Percentiles rank a stretch among this genome's conserved stretches.
phyloP scores from a whole-genome alignment of 306 rosid genomes.

The Canavalia gladiata region DNA sequence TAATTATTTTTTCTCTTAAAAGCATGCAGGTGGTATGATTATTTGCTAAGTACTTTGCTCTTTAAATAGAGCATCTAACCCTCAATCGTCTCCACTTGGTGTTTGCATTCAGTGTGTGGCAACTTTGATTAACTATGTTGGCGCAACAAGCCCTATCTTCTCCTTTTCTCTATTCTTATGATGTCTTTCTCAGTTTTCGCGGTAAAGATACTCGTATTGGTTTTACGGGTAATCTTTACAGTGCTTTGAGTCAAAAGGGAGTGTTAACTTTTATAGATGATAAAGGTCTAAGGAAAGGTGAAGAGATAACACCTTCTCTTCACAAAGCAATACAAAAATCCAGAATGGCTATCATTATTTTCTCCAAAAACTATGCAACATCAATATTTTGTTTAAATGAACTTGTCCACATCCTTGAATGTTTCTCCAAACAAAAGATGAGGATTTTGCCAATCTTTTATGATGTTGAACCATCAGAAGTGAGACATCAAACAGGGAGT shows the following conservation, averaged over 20 bases:
- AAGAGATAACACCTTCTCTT: slow-evolving; percentile 30
- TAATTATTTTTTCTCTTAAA: no score
- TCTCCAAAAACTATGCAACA: slow-evolving; percentile 36
- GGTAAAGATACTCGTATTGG: slow-evolving; percentile 27
- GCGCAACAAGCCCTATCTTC: neutral
- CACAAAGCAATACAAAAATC: slow-evolving; percentile 3
- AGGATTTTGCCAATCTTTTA: slow-evolving; percentile 22
- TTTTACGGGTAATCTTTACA: slow-evolving; percentile 21
- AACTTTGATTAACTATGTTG: neutral
- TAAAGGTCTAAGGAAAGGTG: neutral
- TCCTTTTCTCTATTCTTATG: neutral
- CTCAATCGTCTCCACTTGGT: no score
- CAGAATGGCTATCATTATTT: slow-evolving; percentile 24
- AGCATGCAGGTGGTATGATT: no score
- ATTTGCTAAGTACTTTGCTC: no score
- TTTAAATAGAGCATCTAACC: no score
- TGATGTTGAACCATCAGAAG: slow-evolving; percentile 14
- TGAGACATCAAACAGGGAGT: neutral
- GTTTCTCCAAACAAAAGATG: neutral
- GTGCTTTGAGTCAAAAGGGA: slow-evolving; percentile 28
- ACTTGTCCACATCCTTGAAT: slow-evolving; percentile 28
- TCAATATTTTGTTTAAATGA: slow-evolving; percentile 28
- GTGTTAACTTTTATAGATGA: slow-evolving; percentile 34
- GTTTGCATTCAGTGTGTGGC: no score
- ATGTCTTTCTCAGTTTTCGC: slow-evolving; percentile 26